A percentile compares a stretch with the other conserved stretches of the same genome.
phyloP scores from a whole-genome alignment of 176 grass and related monocot genomes.

The Zea mays region DNA sequence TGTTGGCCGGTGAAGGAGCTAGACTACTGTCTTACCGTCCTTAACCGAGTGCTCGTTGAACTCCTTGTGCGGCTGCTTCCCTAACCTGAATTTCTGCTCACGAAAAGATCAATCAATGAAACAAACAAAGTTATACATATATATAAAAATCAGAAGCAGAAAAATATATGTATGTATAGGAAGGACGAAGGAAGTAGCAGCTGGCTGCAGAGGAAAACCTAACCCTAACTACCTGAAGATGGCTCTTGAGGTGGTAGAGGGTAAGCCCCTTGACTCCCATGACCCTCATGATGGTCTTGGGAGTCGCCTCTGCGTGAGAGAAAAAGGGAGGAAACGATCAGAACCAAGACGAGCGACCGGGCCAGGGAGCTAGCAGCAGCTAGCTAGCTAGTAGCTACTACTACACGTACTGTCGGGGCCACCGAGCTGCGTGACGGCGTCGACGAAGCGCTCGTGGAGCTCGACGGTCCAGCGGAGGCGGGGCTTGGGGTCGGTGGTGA shows the following conservation, averaged over 20 bases:
- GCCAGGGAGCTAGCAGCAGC: no score
- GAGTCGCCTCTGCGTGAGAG: constrained; percentile 78
- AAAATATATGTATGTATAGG: neutral
- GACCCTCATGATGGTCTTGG: constrained; percentile 96
- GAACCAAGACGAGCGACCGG: neutral
- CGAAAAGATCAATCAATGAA: neutral
- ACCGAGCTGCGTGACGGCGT: constrained; percentile 94
- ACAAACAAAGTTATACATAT: constrained; percentile 12
- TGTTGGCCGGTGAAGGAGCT: neutral
- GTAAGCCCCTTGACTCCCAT: constrained; percentile 98
- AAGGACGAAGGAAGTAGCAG: neutral
- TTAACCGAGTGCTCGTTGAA: constrained; percentile 86
- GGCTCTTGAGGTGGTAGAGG: constrained; percentile 99
- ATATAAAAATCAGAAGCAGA: neutral
- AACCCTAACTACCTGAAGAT: constrained; percentile 80
- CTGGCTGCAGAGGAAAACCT: neutral
- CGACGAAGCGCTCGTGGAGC: constrained; percentile 98
- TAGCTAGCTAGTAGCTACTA: no score
- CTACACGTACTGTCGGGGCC: constrained; percentile 69
- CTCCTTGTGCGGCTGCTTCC: constrained; percentile 97
- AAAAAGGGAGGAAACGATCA: neutral
- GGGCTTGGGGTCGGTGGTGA: constrained; percentile 97
- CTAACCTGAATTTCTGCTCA: constrained; percentile 85
- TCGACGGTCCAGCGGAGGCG: constrained; percentile 97
- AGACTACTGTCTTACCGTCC: constrained; percentile 59